Percentiles rank a stretch among this genome's conserved stretches.
Conservation (phyloP, 768 basidiomycete species). For the Russula olivacea region DNA sequence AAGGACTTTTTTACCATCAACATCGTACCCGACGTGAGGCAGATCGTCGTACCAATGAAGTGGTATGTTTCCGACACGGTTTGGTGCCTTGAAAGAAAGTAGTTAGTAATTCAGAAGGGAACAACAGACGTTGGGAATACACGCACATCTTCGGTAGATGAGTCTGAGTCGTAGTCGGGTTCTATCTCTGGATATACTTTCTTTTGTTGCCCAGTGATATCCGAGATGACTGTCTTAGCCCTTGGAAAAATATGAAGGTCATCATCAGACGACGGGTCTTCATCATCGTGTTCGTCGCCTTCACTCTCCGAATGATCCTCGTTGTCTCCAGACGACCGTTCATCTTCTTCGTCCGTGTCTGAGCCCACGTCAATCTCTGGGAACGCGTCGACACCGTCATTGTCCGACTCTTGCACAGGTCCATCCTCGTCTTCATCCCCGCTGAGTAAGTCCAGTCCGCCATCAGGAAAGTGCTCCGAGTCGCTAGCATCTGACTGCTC, state of each 20-base stretch:
- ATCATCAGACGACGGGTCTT: constrained; percentile 34
- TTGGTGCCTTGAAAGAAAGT: constrained; percentile 59
- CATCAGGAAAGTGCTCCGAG: constrained; percentile 35
- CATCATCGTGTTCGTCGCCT: constrained; percentile 34
- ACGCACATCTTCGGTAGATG: constrained; percentile 85
- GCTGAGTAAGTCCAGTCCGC: constrained; percentile 63
- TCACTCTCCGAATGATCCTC: constrained; percentile 37
- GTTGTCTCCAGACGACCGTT: constrained; percentile 44
- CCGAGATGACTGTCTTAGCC: constrained; percentile 63
- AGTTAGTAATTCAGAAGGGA: constrained; percentile 16
- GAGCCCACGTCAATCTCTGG: constrained; percentile 45
- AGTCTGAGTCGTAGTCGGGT: constrained; percentile 86
- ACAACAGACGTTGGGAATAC: constrained; percentile 5
- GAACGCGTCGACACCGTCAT: constrained; percentile 63
- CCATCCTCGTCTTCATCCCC: constrained; percentile 56
- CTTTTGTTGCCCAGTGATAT: constrained; percentile 81
- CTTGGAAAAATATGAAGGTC: constrained; percentile 55
- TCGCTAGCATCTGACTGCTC: constrained; percentile 33
- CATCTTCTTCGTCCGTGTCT: constrained; percentile 45
- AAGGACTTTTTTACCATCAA: constrained; percentile 89
- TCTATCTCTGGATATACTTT: constrained; percentile 84
- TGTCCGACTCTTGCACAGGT: constrained; percentile 40
- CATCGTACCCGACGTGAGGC: constrained; percentile 96
- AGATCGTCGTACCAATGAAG: constrained; percentile 99
- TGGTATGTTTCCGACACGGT: constrained; percentile 90